Conservation (phyloP, 139 green algal genomes). For the Penium margaritaceum region DNA sequence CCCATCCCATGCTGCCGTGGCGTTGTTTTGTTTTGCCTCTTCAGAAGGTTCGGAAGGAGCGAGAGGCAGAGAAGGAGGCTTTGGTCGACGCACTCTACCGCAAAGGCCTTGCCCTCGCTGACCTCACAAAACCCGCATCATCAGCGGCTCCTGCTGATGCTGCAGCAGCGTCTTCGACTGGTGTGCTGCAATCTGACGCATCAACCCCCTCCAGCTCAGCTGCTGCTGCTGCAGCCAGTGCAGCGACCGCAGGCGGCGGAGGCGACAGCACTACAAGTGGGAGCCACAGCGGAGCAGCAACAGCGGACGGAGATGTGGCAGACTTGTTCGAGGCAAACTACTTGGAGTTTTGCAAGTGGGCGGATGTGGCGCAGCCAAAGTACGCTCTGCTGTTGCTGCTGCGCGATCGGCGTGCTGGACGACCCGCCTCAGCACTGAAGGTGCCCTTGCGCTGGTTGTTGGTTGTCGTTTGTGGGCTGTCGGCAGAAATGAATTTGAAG, state of each 20-base stretch:
- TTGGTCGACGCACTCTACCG: slow-evolving; percentile 17
- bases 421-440: slow-evolving; percentile 18
- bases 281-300: not conserved
- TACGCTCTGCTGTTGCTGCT: slow-evolving; percentile 3
- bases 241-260: not conserved
- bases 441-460: not conserved
- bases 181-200: too few species aligned
- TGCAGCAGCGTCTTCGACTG: not conserved
- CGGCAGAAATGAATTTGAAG: too few species aligned
- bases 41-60: slow-evolving; percentile 29
- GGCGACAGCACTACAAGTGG: not conserved
- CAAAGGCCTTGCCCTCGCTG: slow-evolving; percentile 19
- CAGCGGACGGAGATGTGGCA: not conserved
- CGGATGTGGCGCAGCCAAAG: slow-evolving; percentile 23
- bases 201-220: not conserved
- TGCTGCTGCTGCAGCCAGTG: not conserved
- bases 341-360: slow-evolving; percentile 22
- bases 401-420: slow-evolving; percentile 1
- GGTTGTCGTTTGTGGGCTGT: not conserved
- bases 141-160: not conserved
- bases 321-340: slow-evolving; percentile 28
- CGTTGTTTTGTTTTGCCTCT: too few species aligned
- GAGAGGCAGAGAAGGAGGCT: slow-evolving; percentile 1
- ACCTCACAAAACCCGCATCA: slow-evolving; percentile 9
- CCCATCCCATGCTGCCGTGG: too few species aligned